phyloP scores from a whole-genome alignment of 129 eudicot genomes.

The Centrapalus pauciflorus region DNA sequence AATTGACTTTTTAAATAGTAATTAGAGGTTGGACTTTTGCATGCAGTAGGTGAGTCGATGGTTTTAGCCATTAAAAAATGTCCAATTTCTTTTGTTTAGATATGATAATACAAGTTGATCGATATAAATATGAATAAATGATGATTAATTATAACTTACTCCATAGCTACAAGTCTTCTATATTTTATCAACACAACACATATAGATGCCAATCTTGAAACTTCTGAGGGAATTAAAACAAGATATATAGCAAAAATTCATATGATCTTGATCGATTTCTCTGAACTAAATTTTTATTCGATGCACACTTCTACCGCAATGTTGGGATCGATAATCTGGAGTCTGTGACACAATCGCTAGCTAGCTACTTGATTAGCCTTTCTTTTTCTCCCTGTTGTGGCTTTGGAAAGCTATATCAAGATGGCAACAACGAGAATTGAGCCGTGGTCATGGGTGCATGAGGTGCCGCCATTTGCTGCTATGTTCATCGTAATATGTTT shows the following conservation, averaged over 20 bases:
- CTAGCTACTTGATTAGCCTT: neutral
- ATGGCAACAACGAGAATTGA: neutral
- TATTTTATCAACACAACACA: neutral
- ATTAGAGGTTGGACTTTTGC: too few species aligned
- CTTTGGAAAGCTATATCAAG: neutral
- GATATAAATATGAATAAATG: neutral
- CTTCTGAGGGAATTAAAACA: neutral
- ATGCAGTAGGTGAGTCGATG: neutral
- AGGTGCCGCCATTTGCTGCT: constrained; percentile 19
- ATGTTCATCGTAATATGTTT: constrained; percentile 22
- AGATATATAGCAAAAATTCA: neutral
- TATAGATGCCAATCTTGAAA: neutral
- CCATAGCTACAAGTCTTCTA: neutral
- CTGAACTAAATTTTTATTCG: too few species aligned
- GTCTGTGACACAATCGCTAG: neutral
- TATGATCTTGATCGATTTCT: neutral
- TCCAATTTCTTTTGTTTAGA: neutral
- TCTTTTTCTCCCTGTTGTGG: neutral
- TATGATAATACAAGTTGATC: neutral
- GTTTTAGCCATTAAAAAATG: neutral
- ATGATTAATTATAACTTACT: neutral
- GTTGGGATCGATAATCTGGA: neutral
- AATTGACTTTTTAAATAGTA: too few species aligned
- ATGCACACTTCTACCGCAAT: neutral
- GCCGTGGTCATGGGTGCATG: neutral